phyloP scores from a whole-genome alignment of 805 yeast species.

The Candida pini region DNA sequence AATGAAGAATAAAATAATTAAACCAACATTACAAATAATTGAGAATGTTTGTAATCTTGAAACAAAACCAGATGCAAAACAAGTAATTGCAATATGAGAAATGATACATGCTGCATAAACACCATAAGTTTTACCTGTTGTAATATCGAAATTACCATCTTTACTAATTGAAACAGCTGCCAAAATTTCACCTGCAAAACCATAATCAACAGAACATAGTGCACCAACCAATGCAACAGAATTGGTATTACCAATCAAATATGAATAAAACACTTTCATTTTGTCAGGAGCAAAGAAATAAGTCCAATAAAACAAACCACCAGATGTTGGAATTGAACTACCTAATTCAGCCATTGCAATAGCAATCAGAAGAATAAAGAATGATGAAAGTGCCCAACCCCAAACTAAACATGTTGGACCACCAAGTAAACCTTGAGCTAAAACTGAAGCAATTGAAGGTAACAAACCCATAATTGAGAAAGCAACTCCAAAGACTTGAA shows the following conservation, averaged over 20 bases:
- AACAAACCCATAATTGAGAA: constrained; percentile 60
- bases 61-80: constrained; percentile 34
- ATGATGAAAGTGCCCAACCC: constrained; percentile 40
- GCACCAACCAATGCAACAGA: constrained; percentile 40
- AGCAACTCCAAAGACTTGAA: constrained; percentile 57
- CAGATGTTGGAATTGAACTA: constrained; percentile 54
- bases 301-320: constrained; percentile 55
- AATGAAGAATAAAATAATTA: constrained; percentile 36
- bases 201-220: constrained; percentile 38
- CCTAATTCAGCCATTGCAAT: constrained; percentile 57
- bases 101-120: constrained; percentile 38
- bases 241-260: constrained; percentile 39
- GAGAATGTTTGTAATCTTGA: constrained; percentile 38
- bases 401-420: constrained; percentile 58
- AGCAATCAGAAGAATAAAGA: constrained; percentile 49
- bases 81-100: constrained; percentile 33
- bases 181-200: constrained; percentile 38
- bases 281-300: constrained; percentile 38
- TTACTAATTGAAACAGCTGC: constrained; percentile 36
- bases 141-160: constrained; percentile 36
- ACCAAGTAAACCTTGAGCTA: constrained; percentile 48
- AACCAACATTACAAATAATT: constrained; percentile 31
- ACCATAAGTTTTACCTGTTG: constrained; percentile 36
- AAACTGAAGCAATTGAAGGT: constrained; percentile 57
- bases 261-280: constrained; percentile 33